Evolutionary conservation across 1,284 basidiomycete genomes (phyloP).

Genomic region (Trichosporon sp.): DNA sequence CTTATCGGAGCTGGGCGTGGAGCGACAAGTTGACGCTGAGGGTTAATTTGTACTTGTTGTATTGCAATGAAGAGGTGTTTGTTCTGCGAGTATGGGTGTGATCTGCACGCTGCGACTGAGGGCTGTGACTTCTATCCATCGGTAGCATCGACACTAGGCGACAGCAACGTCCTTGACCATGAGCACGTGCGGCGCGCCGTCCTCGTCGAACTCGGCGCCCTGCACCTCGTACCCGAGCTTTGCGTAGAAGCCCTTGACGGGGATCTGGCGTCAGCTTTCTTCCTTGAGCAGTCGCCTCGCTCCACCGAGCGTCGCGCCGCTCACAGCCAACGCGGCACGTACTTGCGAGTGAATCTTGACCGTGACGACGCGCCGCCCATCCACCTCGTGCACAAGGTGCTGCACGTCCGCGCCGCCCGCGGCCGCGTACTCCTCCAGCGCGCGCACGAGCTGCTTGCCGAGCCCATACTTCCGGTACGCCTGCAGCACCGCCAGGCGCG

Average conservation of each 20-base stretch:
- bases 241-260: conserved; percentile 51
- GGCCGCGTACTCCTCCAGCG: conserved; percentile 27
- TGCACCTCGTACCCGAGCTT: conserved; percentile 55
- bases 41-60: conserved; percentile 16
- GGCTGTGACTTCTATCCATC: too few relatives aligned
- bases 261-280: conserved; percentile 29
- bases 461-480: conserved; percentile 39
- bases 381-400: conserved; percentile 15
- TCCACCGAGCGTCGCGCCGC: not conserved
- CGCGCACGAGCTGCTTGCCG: conserved; percentile 34
- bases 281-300: too few relatives aligned
- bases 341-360: conserved; percentile 43
- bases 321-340: not conserved
- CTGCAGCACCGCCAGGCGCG: conserved; percentile 39
- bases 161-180: conserved; percentile 24
- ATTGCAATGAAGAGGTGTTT: too few relatives aligned
- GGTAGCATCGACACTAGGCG: too few relatives aligned
- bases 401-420: conserved; percentile 7
- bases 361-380: conserved; percentile 20
- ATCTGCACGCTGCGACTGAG: too few relatives aligned
- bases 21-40: conserved; percentile 46
- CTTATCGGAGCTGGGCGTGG: conserved; percentile 32
- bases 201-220: conserved; percentile 62
- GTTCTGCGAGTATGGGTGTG: too few relatives aligned
- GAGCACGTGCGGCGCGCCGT: conserved; percentile 48